Percentiles rank a stretch among this genome's conserved stretches.
phyloP scores from a whole-genome alignment of 306 rosid genomes.

The Prunus dulcis region DNA sequence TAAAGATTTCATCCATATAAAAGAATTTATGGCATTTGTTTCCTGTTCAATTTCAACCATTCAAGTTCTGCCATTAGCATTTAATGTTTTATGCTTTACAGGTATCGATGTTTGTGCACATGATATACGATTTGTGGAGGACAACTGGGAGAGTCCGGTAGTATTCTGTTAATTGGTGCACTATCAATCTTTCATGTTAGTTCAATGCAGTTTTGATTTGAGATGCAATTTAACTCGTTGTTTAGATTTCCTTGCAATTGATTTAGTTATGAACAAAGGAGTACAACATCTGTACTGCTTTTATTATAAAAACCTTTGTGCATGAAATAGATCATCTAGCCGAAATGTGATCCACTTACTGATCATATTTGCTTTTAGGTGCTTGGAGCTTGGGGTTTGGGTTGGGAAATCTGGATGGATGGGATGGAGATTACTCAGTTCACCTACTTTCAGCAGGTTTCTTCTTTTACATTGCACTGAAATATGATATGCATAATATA shows the following conservation, averaged over 20 bases:
- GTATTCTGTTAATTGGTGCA: slow-evolving; percentile 19
- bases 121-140: slow-evolving; percentile 97
- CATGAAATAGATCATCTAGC: neutral
- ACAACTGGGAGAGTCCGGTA: slow-evolving; percentile 99
- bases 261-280: slow-evolving; percentile 3
- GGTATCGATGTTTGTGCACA: slow-evolving; percentile 84
- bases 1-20: neutral
- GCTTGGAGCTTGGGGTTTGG: slow-evolving; percentile 99
- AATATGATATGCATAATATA: neutral
- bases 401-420: slow-evolving; percentile 99
- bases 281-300: slow-evolving; percentile 4
- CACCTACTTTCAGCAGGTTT: slow-evolving; percentile 96
- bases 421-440: slow-evolving; percentile 99
- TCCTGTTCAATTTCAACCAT: slow-evolving; percentile 8
- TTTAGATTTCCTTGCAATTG: neutral
- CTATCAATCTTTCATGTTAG: neutral
- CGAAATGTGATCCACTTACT: slow-evolving; percentile 1
- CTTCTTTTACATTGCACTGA: slow-evolving; percentile 12
- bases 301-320: neutral
- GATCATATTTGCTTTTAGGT: slow-evolving; percentile 50
- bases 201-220: slow-evolving; percentile 1
- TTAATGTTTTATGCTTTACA: slow-evolving; percentile 36
- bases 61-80: slow-evolving; percentile 23
- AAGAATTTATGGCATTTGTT: slow-evolving; percentile 4
- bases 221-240: slow-evolving; percentile 21